A percentile compares a stretch with the other conserved stretches of the same genome.
phyloP scores from a whole-genome alignment of 352 stramenopile species.

The Globisporangium canariense region DNA sequence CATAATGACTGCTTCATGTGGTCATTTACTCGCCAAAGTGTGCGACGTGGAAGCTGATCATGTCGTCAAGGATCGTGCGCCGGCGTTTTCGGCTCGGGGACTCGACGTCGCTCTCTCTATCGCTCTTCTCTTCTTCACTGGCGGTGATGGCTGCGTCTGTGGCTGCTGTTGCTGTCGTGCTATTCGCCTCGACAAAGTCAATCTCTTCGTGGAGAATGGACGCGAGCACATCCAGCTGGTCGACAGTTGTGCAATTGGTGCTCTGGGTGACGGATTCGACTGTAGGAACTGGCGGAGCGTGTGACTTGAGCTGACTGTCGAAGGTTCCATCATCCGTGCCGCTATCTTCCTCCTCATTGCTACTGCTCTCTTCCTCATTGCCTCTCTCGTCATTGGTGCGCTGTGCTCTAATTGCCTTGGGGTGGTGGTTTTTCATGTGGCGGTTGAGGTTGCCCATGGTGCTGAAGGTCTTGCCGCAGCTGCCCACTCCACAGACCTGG shows the following conservation, averaged over 20 bases:
- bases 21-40: conserved; percentile 12
- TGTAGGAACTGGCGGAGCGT: background rate
- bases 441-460: conserved; percentile 55
- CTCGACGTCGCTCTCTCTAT: background rate
- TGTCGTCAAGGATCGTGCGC: conserved; percentile 31
- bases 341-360: background rate
- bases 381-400: background rate
- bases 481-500: background rate
- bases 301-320: background rate
- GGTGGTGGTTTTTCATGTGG: conserved; percentile 20
- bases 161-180: background rate
- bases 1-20: too few relatives aligned
- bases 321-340: background rate
- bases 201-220: conserved; percentile 16
- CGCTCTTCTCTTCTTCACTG: background rate
- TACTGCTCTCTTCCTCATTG: background rate
- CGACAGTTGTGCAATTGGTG: background rate
- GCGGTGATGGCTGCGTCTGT: background rate
- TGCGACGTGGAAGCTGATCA: conserved; percentile 43
- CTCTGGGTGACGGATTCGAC: background rate
- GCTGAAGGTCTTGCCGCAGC: conserved; percentile 59
- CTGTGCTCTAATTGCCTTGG: background rate
- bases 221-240: conserved; percentile 10
- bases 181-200: conserved; percentile 1
- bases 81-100: background rate